Evolutionary conservation across 345 rosid species (phyloP), one percentile per base, ranked within the genome.

Genomic region (Cardamine resedifolia): DNA sequence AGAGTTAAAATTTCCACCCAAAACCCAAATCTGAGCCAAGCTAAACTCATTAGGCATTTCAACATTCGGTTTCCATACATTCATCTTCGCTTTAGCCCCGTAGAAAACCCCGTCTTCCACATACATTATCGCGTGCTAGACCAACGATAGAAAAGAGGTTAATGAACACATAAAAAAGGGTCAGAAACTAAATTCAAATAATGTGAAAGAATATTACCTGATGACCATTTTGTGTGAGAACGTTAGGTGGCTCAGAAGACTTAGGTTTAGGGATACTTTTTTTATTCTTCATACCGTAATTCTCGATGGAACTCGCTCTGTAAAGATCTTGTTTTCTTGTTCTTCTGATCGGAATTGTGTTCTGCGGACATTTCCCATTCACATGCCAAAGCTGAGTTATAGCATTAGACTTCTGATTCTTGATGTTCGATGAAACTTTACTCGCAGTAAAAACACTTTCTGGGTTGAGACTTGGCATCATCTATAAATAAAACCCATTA

Each of bases 21-120:
- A 60, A 47, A 88, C 81, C 93, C 93, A 88, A 56, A 88, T 78
- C 78, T 88, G 93, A 64, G 90, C 87, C 34, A 88, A 72, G 74
- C 90, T 88, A 74, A 88, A 88, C 69, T 88, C 93, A 79, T 86
- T 86, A 41, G 86, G 77, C 72, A 81, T 87, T 61, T 88, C 86
- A 7, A 84, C 84, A 67, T 81, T 77, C 3, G 93, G 93, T 60
- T 86, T 79, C 93, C 93, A 88, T 11, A 88, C 93, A 65, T 88
- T 88, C 51, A 88, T 83, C 79, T 84, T 84, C 27, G 86, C 93
- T 74, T 84, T 86, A 1, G 93, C 93, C 45, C 93, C 93, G 73
- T 79, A 88, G 66, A 84, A 88, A 70, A 75, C 81, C 4, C 82
- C 90, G 20, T 85, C 88, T 76, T 88, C 83, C 0, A 83, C 90